Conservation (phyloP, 148 eudicot species). For the Drosera capensis region DNA sequence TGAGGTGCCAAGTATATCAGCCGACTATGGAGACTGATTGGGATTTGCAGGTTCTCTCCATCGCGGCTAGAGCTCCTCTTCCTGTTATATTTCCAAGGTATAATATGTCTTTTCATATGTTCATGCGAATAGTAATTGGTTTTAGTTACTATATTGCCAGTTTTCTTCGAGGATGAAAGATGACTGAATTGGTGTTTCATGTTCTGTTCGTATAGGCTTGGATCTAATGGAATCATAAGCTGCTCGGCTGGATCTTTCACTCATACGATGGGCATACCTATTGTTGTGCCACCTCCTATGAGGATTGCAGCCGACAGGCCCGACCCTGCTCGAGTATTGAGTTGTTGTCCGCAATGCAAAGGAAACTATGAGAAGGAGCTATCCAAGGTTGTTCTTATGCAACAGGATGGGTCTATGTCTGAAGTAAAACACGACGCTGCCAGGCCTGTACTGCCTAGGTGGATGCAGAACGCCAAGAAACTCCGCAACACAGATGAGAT, state of each 20-base stretch:
- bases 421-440: slow-evolving; percentile 22
- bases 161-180: background rate
- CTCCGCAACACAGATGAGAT: slow-evolving; percentile 11
- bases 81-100: slow-evolving; percentile 70
- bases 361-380: slow-evolving; percentile 29
- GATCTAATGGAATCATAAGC: slow-evolving; percentile 33
- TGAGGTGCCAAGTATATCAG: slow-evolving; percentile 85
- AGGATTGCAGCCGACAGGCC: slow-evolving; percentile 32
- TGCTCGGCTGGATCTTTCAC: slow-evolving; percentile 34
- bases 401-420: background rate
- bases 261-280: slow-evolving; percentile 33
- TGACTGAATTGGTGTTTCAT: background rate
- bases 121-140: background rate
- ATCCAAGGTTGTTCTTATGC: background rate
- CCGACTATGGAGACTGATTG: slow-evolving; percentile 74
- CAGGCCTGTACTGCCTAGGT: slow-evolving; percentile 41
- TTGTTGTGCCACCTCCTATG: slow-evolving; percentile 13
- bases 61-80: slow-evolving; percentile 48
- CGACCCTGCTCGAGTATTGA: slow-evolving; percentile 22
- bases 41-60: slow-evolving; percentile 90
- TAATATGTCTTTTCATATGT: no score
- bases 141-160: background rate
- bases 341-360: slow-evolving; percentile 55
- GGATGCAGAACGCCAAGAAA: slow-evolving; percentile 59
- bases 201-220: slow-evolving; percentile 25